Evolutionary conservation across 768 basidiomycete species (phyloP).

Genomic region (Pisolithus orientalis): DNA sequence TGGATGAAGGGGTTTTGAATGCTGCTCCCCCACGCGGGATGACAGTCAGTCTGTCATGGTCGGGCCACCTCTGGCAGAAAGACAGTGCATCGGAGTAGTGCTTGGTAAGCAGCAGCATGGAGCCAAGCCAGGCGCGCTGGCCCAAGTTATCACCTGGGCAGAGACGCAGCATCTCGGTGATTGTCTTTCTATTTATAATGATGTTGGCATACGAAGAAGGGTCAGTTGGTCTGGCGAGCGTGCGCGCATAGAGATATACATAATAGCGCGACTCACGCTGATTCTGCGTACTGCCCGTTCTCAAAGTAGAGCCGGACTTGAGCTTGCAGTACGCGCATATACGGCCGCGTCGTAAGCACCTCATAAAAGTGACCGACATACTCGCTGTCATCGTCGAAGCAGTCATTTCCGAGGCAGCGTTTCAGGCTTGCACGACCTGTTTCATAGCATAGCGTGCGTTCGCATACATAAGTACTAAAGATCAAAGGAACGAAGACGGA

Average conservation of each 20-base stretch:
- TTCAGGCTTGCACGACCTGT: slow-evolving; percentile 27
- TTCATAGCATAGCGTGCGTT: not conserved
- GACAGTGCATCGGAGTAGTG: slow-evolving; percentile 35
- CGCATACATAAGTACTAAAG: not conserved
- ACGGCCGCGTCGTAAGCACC: slow-evolving; percentile 36
- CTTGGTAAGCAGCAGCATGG: slow-evolving; percentile 29
- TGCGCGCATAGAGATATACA: not conserved
- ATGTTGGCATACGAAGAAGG: not conserved
- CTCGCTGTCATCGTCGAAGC: slow-evolving; percentile 33
- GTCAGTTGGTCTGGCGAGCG: not conserved
- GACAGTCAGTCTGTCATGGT: slow-evolving; percentile 13
- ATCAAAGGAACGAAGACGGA: not conserved
- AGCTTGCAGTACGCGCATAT: slow-evolving; percentile 39
- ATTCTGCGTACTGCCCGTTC: slow-evolving; percentile 25
- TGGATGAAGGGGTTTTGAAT: slow-evolving; percentile 21
- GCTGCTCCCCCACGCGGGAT: slow-evolving; percentile 20
- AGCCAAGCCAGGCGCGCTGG: slow-evolving; percentile 32
- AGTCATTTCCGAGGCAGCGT: slow-evolving; percentile 23
- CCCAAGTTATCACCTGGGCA: slow-evolving; percentile 38
- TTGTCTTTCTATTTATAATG: slow-evolving; percentile 22
- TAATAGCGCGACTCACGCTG: slow-evolving; percentile 24
- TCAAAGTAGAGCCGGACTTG: slow-evolving; percentile 32
- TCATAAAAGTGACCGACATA: slow-evolving; percentile 33
- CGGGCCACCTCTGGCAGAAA: slow-evolving; percentile 30
- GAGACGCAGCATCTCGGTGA: slow-evolving; percentile 38